These are phyloP conservation scores for Talaromyces wortmannii DNA, from an alignment of 495 filamentous ascomycete species.

Conservation along the genomic window DNA sequence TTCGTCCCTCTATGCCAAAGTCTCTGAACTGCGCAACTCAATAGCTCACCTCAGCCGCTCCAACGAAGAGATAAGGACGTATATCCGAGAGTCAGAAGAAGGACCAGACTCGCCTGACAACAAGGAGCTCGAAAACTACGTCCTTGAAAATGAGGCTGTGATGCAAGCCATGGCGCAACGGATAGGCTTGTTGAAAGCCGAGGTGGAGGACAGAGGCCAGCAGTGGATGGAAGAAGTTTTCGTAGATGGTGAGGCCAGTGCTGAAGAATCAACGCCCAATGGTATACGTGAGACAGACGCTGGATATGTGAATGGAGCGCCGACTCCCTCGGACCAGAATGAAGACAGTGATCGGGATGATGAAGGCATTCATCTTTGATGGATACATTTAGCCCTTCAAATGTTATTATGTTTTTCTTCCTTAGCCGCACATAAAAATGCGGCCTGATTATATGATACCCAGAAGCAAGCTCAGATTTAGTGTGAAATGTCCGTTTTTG, in stretches of 20 bases:
- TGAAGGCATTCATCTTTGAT: slow-evolving; percentile 60
- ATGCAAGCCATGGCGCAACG: slow-evolving; percentile 67
- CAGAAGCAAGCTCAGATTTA: background rate
- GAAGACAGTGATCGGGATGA: slow-evolving; percentile 22
- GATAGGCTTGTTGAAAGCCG: slow-evolving; percentile 57
- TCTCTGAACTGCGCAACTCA: slow-evolving; percentile 72
- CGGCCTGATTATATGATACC: background rate
- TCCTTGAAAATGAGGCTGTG: slow-evolving; percentile 67
- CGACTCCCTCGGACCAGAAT: slow-evolving; percentile 3
- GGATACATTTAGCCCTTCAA: no score
- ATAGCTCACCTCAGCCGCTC: slow-evolving; percentile 76
- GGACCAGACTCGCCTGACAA: slow-evolving; percentile 61
- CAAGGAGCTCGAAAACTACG: slow-evolving; percentile 35
- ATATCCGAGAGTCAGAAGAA: slow-evolving; percentile 39
- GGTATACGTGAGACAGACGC: slow-evolving; percentile 18
- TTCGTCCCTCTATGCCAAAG: slow-evolving; percentile 68
- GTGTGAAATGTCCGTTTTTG: background rate
- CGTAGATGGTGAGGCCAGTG: slow-evolving; percentile 19
- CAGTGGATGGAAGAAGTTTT: slow-evolving; percentile 55
- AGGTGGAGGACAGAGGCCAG: slow-evolving; percentile 71
- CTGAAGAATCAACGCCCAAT: background rate
- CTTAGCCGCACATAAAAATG: background rate
- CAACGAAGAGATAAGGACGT: slow-evolving; percentile 64
- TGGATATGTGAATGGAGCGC: background rate
- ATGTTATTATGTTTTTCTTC: background rate